Percentiles rank a stretch among this genome's conserved stretches.
These are phyloP conservation scores for Barnettozyma populi DNA, from an alignment of 805 yeast species.

Conservation along the genomic window DNA sequence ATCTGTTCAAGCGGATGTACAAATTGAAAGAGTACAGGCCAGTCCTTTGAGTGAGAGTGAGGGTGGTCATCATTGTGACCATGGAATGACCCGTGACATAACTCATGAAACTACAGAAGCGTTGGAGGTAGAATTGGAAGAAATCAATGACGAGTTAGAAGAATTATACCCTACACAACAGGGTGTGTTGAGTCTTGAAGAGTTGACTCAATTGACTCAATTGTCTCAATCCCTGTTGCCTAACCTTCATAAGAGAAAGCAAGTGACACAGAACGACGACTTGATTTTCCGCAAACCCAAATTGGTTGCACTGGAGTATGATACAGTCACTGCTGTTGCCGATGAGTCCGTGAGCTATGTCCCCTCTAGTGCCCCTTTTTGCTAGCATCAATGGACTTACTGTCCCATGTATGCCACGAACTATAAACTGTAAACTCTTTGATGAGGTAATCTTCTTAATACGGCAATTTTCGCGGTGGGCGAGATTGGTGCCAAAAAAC, in stretches of 20 bases:
- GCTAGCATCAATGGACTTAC: background rate
- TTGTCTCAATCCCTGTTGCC: conserved; percentile 4
- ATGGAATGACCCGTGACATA: background rate
- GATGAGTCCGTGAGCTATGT: conserved; percentile 3
- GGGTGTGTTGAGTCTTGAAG: conserved; percentile 15
- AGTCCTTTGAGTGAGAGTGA: background rate
- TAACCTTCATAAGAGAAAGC: background rate
- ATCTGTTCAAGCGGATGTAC: background rate
- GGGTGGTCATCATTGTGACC: background rate
- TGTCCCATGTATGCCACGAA: too few relatives aligned
- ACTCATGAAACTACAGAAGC: background rate
- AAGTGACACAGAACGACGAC: background rate
- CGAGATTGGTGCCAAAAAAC: background rate
- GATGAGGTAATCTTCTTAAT: background rate
- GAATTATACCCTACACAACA: conserved; percentile 27
- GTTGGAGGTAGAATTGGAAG: conserved; percentile 8
- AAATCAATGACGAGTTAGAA: conserved; percentile 23
- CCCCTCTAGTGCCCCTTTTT: conserved; percentile 14
- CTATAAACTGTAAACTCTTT: background rate
- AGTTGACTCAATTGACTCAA: conserved; percentile 21
- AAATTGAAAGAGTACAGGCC: background rate
- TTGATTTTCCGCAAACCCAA: background rate
- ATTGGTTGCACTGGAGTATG: background rate
- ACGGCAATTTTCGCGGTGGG: conserved; percentile 5
- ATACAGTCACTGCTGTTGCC: background rate